Base-by-base conservation (phyloP, 73 alveolate genomes). In the Loxodes magnus region DNA sequence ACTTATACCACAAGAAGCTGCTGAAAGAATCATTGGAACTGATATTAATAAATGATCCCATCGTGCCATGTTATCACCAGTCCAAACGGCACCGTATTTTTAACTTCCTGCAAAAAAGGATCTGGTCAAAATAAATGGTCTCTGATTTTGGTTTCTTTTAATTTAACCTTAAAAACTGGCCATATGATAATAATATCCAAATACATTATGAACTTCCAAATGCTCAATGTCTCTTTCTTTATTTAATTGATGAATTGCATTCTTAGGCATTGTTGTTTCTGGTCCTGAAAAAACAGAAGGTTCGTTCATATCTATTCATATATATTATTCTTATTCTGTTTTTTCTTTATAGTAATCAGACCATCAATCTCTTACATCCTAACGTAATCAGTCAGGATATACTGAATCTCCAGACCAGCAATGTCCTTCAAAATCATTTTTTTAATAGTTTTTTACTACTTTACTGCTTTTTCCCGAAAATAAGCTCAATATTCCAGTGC, bases 261-360 rank as follows among this genome's bases (percentile, higher is more conserved):
- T 35, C 65, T 78, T 78, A 4, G 87, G 79, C 77, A 78, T 70
- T 29, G 92, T 43, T 27, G 56, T 76, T 58, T 86, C 96, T 14
- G 67, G 79, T 6, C 67, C 62, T 35, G 61, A 77, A 64, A 86
- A 86, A 36, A 79, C 81, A 9, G 92, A 75, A 7, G 96, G 96
- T 64, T 86, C 96, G 68, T 86, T 86, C 96, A 86, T 86, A 72
- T 86, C 96, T 37, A 71, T 71, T 92, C 96, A 79, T 38, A 65
- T 67, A 43, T 66, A 23, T 36, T 42, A 25, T 29, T 63, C 67
- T 19, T 31, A 43, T 37, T 21, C 31, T 24, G 27, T 17, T 4
- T 6, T 2, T 12, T 16, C 4, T 43, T 19, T 4, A 17, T 0
- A 14, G 26, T 20, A 27, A 20, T 43, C 12, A 2, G 57, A 5